Evolutionary conservation across 2,329 filamentous ascomycete species (phyloP), one percentile per base, ranked within the genome.

Genomic region (Penicillium sp.): DNA sequence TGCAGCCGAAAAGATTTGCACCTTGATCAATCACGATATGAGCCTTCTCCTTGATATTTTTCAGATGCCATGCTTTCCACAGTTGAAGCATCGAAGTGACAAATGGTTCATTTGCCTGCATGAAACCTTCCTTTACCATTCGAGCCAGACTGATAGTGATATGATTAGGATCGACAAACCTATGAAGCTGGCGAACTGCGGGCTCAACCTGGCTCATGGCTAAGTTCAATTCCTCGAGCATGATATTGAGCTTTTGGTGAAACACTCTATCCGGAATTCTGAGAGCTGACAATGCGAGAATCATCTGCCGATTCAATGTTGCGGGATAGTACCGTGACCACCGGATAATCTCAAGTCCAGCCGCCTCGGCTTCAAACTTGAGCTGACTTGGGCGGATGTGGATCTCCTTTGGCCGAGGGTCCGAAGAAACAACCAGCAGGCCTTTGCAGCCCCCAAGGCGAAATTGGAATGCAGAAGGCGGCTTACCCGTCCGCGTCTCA

Each of bases 371-470:
- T 21, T 83, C 80, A 69, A 99, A 99, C 73, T 99, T 99, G 67
- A 89, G 83, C 69, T 99, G 95, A 13, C 91, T 96, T 14, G 86
- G 84, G 2, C 95, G 87, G 50, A 97, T 87, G 52, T 91, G 87
- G 0, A 98, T 84, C 55, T 93, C 85, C 29, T 82, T 84, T 0
- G 82, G 83, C 59, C 83, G 83, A 10, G 88, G 84, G 4, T 88
- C 82, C 0, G 89, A 85, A 75, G 91, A 93, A 4, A 92, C 81
- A 0, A 87, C 86, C 19, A 99, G 80, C 14, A 99, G 87, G 0
- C 95, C 95, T 76, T 99, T 99, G 76, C 88, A 93, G 1, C 95
- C 95, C 9, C 91, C 93, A 67, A 97, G 86, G 8, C 95, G 90
- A 67, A 98, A 96, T 67, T 99, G 95, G 63, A 91, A 93, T 0